Evolutionary conservation across 306 rosid genomes (phyloP), one percentile per base, ranked within the genome.

Genomic region (Erythrophleum fordii): DNA sequence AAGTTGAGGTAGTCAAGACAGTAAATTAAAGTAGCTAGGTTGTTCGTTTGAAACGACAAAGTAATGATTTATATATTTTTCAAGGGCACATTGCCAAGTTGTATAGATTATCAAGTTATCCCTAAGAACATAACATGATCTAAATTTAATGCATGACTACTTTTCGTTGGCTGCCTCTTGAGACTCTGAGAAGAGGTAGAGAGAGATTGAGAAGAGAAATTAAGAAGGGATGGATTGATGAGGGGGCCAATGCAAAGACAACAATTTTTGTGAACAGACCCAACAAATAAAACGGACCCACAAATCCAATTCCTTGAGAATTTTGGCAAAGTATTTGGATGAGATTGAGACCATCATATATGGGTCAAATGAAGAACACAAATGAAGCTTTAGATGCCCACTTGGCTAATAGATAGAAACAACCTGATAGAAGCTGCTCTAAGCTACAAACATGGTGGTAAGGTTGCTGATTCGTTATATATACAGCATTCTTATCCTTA

Each of bases 401-500:
- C 59, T 62, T 62, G 68, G 17, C 62, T 25, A 23, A 23, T 2
- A 58, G 34, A 58, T 65, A 35, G 70, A 65, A 67, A 67, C 34
- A 9, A 66, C 25, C 45, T 62, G 45, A 64, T 31, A 34, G 34
- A 25, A 14, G 42, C n/a, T 34, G 9, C 16, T 55, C 29, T 22
- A 34, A 62, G 25, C 37, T 6, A 18, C 3, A 18, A 0, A 8
- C 71, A n/a, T 39, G 55, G 55, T 16, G 20, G 55, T 5, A 17
- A 17, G 0, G 49, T 66, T 56, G 66, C 31, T 73, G 35, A 48
- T 67, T 39, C 34, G n/a, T 83, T 58, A 22, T 25, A 3, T 58
- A 22, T 25, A 3, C 3, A 2, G 62, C 70, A 69, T 81, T 85
- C 94, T 88, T 92, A 88, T 92, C 94, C 90, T 88, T 73, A 66